Percentiles rank a stretch among this genome's conserved stretches.
Conservation (phyloP, 2,329 filamentous ascomycete species). For the Penicillium olsonii region DNA sequence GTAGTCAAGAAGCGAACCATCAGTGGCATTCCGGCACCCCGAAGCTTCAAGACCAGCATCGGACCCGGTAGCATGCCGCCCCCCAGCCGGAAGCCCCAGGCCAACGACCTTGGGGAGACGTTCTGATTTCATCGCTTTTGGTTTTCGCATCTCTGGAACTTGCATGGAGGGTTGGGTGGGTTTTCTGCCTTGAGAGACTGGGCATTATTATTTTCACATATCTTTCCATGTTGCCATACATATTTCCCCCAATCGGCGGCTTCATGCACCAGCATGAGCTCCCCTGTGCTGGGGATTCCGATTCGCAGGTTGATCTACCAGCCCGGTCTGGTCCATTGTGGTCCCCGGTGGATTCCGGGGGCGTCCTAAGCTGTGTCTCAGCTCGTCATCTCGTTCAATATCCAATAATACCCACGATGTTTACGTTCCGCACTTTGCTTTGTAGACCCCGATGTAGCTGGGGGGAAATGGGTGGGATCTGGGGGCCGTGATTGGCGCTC, state of each 20-base stretch:
- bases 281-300: not conserved
- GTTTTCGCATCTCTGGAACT: not conserved
- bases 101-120: constrained; percentile 60
- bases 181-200: not conserved
- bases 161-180: not conserved
- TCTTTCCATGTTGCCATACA: constrained; percentile 4
- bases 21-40: constrained; percentile 46
- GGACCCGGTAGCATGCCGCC: constrained; percentile 50
- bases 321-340: constrained; percentile 9
- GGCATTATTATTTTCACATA: not conserved
- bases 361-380: constrained; percentile 43
- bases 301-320: constrained; percentile 5
- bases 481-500: constrained; percentile 4
- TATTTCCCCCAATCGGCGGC: not conserved
- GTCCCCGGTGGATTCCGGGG: constrained; percentile 21
- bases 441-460: not conserved
- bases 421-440: constrained; percentile 12
- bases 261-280: not conserved
- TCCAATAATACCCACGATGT: constrained; percentile 38
- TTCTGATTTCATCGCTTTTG: constrained; percentile 42
- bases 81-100: constrained; percentile 50
- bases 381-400: constrained; percentile 35
- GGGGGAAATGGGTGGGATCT: constrained; percentile 2
- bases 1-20: constrained; percentile 55
- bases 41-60: constrained; percentile 43